These are phyloP conservation scores for Pseudocercospora fijiensis DNA, from an alignment of 2,329 filamentous ascomycete species.

Conservation along the genomic window DNA sequence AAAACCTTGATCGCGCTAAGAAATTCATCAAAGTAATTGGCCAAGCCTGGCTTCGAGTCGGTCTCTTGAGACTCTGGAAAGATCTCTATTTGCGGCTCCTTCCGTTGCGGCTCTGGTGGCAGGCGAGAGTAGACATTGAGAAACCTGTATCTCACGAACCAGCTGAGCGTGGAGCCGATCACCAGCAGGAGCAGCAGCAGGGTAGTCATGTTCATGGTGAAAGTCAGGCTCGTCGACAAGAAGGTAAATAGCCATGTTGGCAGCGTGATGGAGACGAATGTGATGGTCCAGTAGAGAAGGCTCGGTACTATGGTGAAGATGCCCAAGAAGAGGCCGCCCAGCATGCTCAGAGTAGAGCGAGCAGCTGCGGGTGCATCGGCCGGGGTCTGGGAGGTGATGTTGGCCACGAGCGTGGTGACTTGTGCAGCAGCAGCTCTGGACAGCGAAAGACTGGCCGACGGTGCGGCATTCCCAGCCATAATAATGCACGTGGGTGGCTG, in stretches of 20 bases:
- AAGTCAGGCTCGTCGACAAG: constrained; percentile 88
- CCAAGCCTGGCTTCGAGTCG: constrained; percentile 82
- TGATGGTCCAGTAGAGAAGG: constrained; percentile 73
- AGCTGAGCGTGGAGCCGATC: constrained; percentile 80
- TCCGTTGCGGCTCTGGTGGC: constrained; percentile 89
- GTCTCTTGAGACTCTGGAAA: constrained; percentile 92
- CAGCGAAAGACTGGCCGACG: constrained; percentile 6
- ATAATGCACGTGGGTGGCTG: constrained; percentile 15
- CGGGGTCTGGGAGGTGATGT: constrained; percentile 18
- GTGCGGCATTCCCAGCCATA: constrained; percentile 13
- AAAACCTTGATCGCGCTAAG: constrained; percentile 98
- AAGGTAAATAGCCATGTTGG: constrained; percentile 86
- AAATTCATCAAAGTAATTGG: constrained; percentile 98
- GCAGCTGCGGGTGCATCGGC: constrained; percentile 22
- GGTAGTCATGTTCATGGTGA: constrained; percentile 98
- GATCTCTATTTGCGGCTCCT: constrained; percentile 91
- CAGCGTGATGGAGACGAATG: constrained; percentile 81
- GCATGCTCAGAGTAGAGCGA: constrained; percentile 33
- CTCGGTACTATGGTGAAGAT: constrained; percentile 53
- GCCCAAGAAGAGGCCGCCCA: constrained; percentile 36
- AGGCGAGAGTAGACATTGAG: constrained; percentile 95
- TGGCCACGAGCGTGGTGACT: background rate
- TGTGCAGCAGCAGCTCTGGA: background rate
- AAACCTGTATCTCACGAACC: constrained; percentile 92
- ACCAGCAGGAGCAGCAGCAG: constrained; percentile 77